Conservation (phyloP, 1,139 yeast genomes). For the Suhomyces kunorum region DNA sequence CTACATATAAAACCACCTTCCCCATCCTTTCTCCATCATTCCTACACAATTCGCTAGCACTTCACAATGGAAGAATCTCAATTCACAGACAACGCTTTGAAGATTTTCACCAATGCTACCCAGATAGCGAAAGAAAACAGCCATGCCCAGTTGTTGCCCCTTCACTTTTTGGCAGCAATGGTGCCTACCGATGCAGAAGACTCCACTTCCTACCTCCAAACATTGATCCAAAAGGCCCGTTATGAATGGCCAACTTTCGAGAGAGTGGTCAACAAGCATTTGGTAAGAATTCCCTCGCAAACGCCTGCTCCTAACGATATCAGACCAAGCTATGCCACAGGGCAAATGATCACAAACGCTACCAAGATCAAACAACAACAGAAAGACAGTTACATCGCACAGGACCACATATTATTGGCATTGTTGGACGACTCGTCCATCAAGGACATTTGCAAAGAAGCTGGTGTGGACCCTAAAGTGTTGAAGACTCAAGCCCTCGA, state of each 20-base stretch:
- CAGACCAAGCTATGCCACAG: conserved; percentile 68
- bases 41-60: background rate
- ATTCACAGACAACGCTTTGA: conserved; percentile 91
- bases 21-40: background rate
- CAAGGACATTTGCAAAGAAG: conserved; percentile 73
- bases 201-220: conserved; percentile 70
- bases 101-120: conserved; percentile 74
- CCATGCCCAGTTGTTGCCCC: conserved; percentile 79
- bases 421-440: conserved; percentile 75
- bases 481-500: conserved; percentile 79
- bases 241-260: conserved; percentile 84
- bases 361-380: conserved; percentile 79
- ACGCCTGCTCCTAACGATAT: conserved; percentile 81
- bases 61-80: conserved; percentile 60
- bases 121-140: conserved; percentile 81
- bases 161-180: conserved; percentile 92
- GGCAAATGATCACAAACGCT: conserved; percentile 68
- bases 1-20: no score
- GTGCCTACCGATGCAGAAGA: conserved; percentile 73
- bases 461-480: conserved; percentile 66
- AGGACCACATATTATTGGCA: conserved; percentile 88
- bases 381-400: conserved; percentile 89
- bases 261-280: conserved; percentile 73
- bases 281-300: conserved; percentile 86
- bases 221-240: conserved; percentile 84